Base-by-base conservation (phyloP, 805 yeast species). In the Wickerhamomyces silvicola region DNA sequence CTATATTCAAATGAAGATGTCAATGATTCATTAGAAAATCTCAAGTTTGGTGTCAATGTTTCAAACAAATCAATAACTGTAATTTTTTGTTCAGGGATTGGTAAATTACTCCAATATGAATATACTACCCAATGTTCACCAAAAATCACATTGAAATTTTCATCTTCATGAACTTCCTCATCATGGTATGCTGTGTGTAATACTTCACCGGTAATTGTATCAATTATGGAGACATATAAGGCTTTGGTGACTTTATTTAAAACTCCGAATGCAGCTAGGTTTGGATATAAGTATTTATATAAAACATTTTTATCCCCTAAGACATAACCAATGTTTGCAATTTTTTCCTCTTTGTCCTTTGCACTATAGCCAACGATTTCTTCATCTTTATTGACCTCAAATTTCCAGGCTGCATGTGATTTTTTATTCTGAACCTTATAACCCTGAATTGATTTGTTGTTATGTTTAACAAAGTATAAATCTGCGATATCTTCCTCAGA, bases 91-190 rank as follows among this genome's bases (percentile, higher is more conserved):
- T 71, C 71, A 4, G 74, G 67, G 14, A 64, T 52, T 9, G 79
- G 78, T 3, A 52, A 52, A 1, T 50, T 48, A 35, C 78, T 68
- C 48, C 68, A 72, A 45, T 75, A 79, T 0, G 88, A 63, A 49
- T 82, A 80, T 9, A 84, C 66, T 12, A 86, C 62, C 83, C 92
- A 90, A 57, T 88, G 76, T 51, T 90, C 97, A 30, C 86, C 92
- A 54, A 76, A 70, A 1, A 76, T 64, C 18, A 85, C 46, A 15
- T 68, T 59, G 18, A 85, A 52, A 8, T 63, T 57, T 8, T 56
- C 55, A 9, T 64, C 64, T 4, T 67, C 51, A 31, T 61, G 66
- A 8, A 65, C 49, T 17, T 62, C 64, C 6, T 64, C 67, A 4
- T 57, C 64, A 35, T 70, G 74, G 6, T 50, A 49, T 4, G 62